Conservation (phyloP, 2,329 filamentous ascomycete species). For the Xylariaceae sp. region DNA sequence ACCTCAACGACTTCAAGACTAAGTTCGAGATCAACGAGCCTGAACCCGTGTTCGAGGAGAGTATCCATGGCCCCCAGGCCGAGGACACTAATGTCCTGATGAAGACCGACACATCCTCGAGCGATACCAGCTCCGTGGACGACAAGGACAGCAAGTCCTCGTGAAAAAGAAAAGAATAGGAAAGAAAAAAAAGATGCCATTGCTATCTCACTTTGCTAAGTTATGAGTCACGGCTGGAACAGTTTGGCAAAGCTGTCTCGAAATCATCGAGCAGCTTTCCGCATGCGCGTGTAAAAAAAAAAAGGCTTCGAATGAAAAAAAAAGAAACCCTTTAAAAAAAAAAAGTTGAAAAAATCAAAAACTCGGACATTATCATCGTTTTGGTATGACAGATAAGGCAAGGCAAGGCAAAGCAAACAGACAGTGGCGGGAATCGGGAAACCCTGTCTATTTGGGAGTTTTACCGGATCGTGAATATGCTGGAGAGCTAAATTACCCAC, state of each 20-base stretch:
- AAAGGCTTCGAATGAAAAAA: constrained; percentile 10
- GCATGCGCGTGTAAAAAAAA: constrained; percentile 15
- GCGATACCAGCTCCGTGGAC: constrained; percentile 52
- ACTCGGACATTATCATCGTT: too few relatives aligned
- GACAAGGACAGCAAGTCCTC: constrained; percentile 35
- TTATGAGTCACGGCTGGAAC: background rate
- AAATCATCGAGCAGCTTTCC: constrained; percentile 10
- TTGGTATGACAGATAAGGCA: too few relatives aligned
- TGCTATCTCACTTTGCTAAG: too few relatives aligned
- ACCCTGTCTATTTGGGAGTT: too few relatives aligned
- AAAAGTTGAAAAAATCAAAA: constrained; percentile 6
- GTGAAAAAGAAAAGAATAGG: constrained; percentile 6
- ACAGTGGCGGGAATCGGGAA: too few relatives aligned
- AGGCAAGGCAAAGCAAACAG: too few relatives aligned
- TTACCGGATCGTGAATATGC: too few relatives aligned
- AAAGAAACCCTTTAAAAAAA: constrained; percentile 12
- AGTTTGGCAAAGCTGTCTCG: too few relatives aligned
- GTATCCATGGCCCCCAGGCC: constrained; percentile 61
- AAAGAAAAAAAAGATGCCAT: background rate
- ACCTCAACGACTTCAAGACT: constrained; percentile 78
- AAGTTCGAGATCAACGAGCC: constrained; percentile 90
- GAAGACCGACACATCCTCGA: constrained; percentile 56
- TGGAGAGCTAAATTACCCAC: too few relatives aligned
- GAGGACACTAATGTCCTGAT: constrained; percentile 53
- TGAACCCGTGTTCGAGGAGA: constrained; percentile 90